A percentile compares a stretch with the other conserved stretches of the same genome.
Evolutionary conservation across 2,329 filamentous ascomycete genomes (phyloP).

Genomic region (Fusarium keratoplasticum): DNA sequence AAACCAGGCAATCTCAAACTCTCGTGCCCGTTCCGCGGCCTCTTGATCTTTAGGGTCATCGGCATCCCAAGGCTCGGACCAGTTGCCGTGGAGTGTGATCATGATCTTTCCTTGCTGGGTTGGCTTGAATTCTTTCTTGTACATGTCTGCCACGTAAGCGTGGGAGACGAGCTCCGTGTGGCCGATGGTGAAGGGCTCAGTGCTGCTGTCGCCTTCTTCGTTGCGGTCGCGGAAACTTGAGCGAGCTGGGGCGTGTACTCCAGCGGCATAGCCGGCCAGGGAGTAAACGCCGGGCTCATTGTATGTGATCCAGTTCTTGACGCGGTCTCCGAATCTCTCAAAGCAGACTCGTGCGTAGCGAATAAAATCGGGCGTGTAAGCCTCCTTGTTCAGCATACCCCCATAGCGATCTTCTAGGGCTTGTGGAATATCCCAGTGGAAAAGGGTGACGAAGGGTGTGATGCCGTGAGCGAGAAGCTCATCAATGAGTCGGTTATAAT

Average conservation of each 20-base stretch:
- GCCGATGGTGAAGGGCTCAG: conserved; percentile 53
- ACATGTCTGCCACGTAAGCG: conserved; percentile 51
- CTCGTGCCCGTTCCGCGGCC: conserved; percentile 53
- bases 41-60: conserved; percentile 50
- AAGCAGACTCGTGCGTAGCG: conserved; percentile 40
- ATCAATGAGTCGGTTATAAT: conserved; percentile 71
- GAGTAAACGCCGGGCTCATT: conserved; percentile 38
- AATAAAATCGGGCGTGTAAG: conserved; percentile 35
- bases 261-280: conserved; percentile 34
- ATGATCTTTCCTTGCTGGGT: conserved; percentile 52
- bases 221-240: conserved; percentile 40
- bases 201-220: conserved; percentile 35
- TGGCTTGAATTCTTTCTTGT: conserved; percentile 53
- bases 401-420: conserved; percentile 36
- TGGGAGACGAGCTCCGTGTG: conserved; percentile 55
- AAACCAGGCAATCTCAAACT: conserved; percentile 58
- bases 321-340: conserved; percentile 36
- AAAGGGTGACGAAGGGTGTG: conserved; percentile 70
- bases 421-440: conserved; percentile 72
- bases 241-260: conserved; percentile 32
- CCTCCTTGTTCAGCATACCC: conserved; percentile 36
- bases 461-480: conserved; percentile 66
- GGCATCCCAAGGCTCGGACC: conserved; percentile 55
- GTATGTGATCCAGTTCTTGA: conserved; percentile 41
- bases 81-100: conserved; percentile 57